phyloP scores from a whole-genome alignment of 768 basidiomycete genomes.

The Mycena floridula region DNA sequence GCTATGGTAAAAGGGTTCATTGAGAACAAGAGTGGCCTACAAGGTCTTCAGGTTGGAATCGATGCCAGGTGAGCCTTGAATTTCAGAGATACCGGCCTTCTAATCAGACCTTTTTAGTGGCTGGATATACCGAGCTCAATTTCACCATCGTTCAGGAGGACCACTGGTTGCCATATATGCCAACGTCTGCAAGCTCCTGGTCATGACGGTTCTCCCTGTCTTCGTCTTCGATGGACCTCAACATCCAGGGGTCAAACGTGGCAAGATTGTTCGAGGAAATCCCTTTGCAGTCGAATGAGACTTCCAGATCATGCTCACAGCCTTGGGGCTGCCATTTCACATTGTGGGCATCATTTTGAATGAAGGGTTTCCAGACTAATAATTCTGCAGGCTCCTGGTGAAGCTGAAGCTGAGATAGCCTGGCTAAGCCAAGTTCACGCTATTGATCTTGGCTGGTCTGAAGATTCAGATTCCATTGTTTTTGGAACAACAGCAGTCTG shows the following conservation, averaged over 20 bases:
- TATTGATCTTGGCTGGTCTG: slow-evolving; percentile 43
- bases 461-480: slow-evolving; percentile 43
- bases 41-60: slow-evolving; percentile 31
- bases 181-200: slow-evolving; percentile 29
- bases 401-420: slow-evolving; percentile 51
- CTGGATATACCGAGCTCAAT: slow-evolving; percentile 8
- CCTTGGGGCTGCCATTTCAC: slow-evolving; percentile 34
- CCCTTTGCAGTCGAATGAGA: slow-evolving; percentile 17
- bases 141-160: slow-evolving; percentile 34
- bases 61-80: slow-evolving; percentile 21
- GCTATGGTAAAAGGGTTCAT: slow-evolving; percentile 24
- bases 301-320: slow-evolving; percentile 29
- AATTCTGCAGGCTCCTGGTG: slow-evolving; percentile 37
- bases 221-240: slow-evolving; percentile 45
- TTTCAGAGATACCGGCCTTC: not conserved
- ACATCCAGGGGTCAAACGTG: slow-evolving; percentile 34
- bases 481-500: slow-evolving; percentile 38
- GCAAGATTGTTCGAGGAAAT: slow-evolving; percentile 20
- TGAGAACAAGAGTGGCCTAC: slow-evolving; percentile 19
- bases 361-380: not conserved
- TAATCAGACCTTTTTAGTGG: slow-evolving; percentile 3
- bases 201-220: slow-evolving; percentile 32
- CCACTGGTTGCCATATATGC: slow-evolving; percentile 35
- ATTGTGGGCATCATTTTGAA: slow-evolving; percentile 8
- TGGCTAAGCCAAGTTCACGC: slow-evolving; percentile 31